Conservation (phyloP, 2,329 filamentous ascomycete species). For the Conoideocrella luteorostrata region DNA sequence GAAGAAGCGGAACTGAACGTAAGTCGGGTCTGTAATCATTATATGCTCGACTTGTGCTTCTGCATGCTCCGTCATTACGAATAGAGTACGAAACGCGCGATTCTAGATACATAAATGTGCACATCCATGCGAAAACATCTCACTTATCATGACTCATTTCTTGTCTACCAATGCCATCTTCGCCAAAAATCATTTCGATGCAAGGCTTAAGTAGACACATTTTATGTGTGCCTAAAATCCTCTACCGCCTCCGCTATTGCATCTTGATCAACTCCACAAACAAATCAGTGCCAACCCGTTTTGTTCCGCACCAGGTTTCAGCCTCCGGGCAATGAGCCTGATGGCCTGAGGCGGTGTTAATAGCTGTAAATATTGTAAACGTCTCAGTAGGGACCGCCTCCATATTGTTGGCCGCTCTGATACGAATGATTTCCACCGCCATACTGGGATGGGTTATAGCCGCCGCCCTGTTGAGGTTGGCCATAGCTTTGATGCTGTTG, state of each 20-base stretch:
- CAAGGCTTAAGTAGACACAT: no score
- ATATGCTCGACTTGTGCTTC: neutral
- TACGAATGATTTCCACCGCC: constrained; percentile 20
- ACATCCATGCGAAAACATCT: constrained; percentile 1
- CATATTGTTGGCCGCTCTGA: constrained; percentile 17
- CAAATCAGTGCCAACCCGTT: no score
- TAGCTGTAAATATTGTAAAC: no score
- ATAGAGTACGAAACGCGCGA: neutral
- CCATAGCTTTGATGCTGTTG: constrained; percentile 12
- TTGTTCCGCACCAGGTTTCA: no score
- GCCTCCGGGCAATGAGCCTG: no score
- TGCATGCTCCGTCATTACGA: neutral
- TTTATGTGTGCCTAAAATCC: no score
- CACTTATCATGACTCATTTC: constrained; percentile 9
- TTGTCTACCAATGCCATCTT: constrained; percentile 2
- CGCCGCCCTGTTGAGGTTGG: constrained; percentile 9
- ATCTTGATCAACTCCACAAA: no score
- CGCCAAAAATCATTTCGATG: no score
- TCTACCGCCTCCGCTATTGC: no score
- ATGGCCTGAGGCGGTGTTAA: no score
- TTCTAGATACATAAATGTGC: constrained; percentile 8
- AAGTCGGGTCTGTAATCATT: neutral
- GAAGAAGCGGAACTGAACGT: constrained; percentile 32
- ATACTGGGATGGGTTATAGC: constrained; percentile 20
- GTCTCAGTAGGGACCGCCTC: constrained; percentile 13